Base-by-base conservation (phyloP, 2,329 filamentous ascomycete genomes). In the Pseudogymnoascus pannorum region DNA sequence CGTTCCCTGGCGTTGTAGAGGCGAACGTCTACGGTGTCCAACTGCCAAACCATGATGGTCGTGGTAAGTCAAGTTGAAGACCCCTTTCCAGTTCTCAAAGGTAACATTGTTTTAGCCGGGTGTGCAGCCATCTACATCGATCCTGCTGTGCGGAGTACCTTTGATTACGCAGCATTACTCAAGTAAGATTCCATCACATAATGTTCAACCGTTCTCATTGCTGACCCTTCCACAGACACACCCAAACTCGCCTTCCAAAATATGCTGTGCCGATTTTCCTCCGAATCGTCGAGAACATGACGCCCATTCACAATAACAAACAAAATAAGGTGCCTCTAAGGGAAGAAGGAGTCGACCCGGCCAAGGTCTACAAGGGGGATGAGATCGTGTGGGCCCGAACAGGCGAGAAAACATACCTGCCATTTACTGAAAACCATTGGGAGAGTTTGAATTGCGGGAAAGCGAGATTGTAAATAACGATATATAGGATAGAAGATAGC, bases 221-320 rank as follows among this genome's bases (percentile, higher is more conserved):
- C 57, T 58, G 44, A 44, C 40, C 14, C 18, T 18, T 57, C 35
- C 26, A 51, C 57, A 78, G 77, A 64, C 81, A 87, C 68, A 78
- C 80, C 2, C 79, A 82, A 5, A 77, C 78, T 12, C 78, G 83
- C 58, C 75, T 92, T 20, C 89, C 89, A 0, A 81, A 80, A 64
- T 92, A 92, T 68, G 89, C 89, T 0, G 87, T 92, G 1, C 89
- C 89, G 0, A 74, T 91, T 1, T 92, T 92, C 74, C 68, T 92
- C 42, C 78, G 88, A 0, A 73, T 90, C 16, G 79, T 88, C 20
- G 75, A 79, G 42, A 76, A 76, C 35, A 78, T 81, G 61, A 82
- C 79, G 24, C 82, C 86, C 5, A 87, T 85, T 67, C 86, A 89
- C 70, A 92, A 91, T 68, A 88, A 91, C 71, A 92, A 92, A 75